Conservation (phyloP, 768 basidiomycete genomes). For the Sistotremastrum suecicum region DNA sequence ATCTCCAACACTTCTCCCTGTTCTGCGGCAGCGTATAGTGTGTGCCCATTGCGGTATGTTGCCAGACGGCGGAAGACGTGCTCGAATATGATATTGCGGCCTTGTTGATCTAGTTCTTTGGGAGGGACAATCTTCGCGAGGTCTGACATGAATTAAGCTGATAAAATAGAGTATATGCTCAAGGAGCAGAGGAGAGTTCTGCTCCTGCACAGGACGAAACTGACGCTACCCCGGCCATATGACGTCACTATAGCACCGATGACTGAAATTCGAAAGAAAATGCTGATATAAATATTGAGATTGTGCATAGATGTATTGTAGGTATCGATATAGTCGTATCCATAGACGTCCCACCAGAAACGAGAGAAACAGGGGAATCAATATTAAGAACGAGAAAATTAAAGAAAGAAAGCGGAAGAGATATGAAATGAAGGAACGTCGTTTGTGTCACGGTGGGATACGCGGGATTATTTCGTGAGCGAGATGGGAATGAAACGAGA, state of each 20-base stretch:
- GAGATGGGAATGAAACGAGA: conserved; percentile 2
- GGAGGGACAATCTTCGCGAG: conserved; percentile 21
- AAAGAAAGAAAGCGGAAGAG: conserved; percentile 8
- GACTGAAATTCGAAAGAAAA: conserved; percentile 18
- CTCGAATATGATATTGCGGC: conserved; percentile 25
- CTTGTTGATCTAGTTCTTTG: conserved; percentile 21
- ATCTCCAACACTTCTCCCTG: conserved; percentile 13
- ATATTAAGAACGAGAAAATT: conserved; percentile 16
- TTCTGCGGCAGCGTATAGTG: conserved; percentile 27
- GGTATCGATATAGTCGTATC: conserved; percentile 14
- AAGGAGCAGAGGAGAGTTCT: background rate
- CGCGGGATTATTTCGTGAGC: too few species aligned
- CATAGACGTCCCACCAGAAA: conserved; percentile 14
- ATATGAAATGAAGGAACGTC: conserved; percentile 2
- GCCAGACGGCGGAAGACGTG: conserved; percentile 32
- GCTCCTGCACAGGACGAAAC: conserved; percentile 13
- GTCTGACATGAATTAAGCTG: conserved; percentile 8
- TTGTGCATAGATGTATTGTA: conserved; percentile 24
- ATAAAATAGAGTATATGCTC: background rate
- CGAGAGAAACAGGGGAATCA: conserved; percentile 12
- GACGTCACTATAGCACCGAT: conserved; percentile 21
- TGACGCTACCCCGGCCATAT: conserved; percentile 11
- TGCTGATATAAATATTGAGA: conserved; percentile 16
- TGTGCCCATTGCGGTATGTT: conserved; percentile 28
- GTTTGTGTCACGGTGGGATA: too few species aligned